Base-by-base conservation (phyloP, 306 rosid genomes). In the Inga laurina region DNA sequence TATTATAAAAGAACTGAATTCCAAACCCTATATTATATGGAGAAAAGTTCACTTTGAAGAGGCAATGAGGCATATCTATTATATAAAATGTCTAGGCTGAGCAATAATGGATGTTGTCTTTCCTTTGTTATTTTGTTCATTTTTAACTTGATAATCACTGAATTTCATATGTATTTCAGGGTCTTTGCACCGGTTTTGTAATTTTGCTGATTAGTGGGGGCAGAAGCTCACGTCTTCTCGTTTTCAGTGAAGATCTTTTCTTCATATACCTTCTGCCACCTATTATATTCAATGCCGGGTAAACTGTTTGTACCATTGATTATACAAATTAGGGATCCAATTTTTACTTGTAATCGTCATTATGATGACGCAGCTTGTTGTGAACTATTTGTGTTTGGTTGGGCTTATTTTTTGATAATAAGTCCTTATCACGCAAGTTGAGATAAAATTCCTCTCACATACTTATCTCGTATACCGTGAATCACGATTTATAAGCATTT, bases 261-360 rank as follows among this genome's bases (percentile, higher is more conserved):
- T 94, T 97, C 69, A 94, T 97, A 84, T 97, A 97, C 85, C 93
- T 97, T 77, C 93, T 97, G 66, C 99, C 99, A 14, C 99, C 99
- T 4, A 97, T 97, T 79, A 97, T 97, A 87, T 97, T 97, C 64
- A 97, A 94, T 80, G 99, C 98, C 2, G 99, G 99, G 99, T 94
- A 88, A 91, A 18, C 56, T 80, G 52, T 81, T 81, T 77, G 67
- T 44, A 12, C 59, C 71, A 64, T 41, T 41, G 70, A 13, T 77
- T 52, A 19, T 54, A 8, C 56, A 41, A 24, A 24, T n/a, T 3
- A 8, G 61, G 54, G 69, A 59, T 51, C 51, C 6, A 72, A 82
- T 72, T 69, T 30, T 52, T 21, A 77, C 30, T 77, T 72, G 16
- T 12, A 43, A 79, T 39, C 51, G 27, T 82, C 54, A 67, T 43